Conservation (phyloP, 1,139 yeast genomes). For the Candida sp. region DNA sequence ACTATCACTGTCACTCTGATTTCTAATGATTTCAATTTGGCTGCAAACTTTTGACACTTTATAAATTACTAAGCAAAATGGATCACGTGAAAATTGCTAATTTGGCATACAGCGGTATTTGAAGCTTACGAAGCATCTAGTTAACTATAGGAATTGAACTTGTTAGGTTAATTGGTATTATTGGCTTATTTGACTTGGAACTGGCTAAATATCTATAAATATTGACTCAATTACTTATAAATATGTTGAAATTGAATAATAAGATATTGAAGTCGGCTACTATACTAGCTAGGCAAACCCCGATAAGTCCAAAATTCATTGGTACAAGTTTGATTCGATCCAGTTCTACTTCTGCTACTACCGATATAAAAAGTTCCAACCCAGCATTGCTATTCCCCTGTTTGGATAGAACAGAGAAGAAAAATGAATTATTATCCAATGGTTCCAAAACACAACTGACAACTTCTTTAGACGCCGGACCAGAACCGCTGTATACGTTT, state of each 20-base stretch:
- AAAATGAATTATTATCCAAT: constrained; percentile 43
- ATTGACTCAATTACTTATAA: no score
- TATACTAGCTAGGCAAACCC: not conserved
- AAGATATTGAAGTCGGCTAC: not conserved
- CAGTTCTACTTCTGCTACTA: not conserved
- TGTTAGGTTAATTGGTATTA: not conserved
- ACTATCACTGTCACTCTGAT: not conserved
- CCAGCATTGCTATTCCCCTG: constrained; percentile 83
- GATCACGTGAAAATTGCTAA: not conserved
- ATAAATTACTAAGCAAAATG: not conserved
- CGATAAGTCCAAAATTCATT: not conserved
- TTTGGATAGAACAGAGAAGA: constrained; percentile 69
- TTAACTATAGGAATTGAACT: not conserved
- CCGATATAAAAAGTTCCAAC: constrained; percentile 29
- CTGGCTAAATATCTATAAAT: no score
- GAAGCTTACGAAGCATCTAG: not conserved
- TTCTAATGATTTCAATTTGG: not conserved
- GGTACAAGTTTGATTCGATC: not conserved
- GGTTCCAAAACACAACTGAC: constrained; percentile 11
- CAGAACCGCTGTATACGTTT: constrained; percentile 80
- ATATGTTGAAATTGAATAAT: not conserved
- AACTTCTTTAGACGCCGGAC: constrained; percentile 61
- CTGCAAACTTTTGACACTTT: not conserved
- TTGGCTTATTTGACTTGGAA: no score
- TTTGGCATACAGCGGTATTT: not conserved